Evolutionary conservation across 805 yeast genomes (phyloP), one percentile per base, ranked within the genome.

Genomic region (Monosporozyma solicola): DNA sequence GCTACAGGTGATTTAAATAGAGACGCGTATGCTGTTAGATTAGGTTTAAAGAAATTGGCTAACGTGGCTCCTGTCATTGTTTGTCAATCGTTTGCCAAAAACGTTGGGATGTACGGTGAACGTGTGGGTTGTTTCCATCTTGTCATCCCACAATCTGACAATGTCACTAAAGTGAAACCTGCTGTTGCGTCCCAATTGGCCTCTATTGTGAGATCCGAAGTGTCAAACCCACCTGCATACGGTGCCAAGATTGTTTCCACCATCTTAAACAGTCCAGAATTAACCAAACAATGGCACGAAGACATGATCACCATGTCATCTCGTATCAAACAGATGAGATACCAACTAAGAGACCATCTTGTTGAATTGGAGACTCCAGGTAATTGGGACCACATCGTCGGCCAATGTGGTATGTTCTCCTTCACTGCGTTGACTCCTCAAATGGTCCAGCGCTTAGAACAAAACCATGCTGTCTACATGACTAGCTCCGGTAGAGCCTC

Each of bases 31-130:
- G 89, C 97, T 25, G 77, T 82, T 54, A 70, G 76, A 57, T 72
- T 76, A 50, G 90, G 89, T 57, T 75, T 84, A 51, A 67, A 72
- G 51, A 63, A 63, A 49, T 70, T 75, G 43, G 68, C 72, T 20
- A 74, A 73, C 53, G 72, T 75, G 41, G 68, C 76, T 58, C 91
- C 92, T 54, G 70, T 87, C 52, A 64, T 88, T 33, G 79, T 92
- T 54, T 90, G 96, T 72, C 99, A 92, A 76, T 90, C 97, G 9
- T 92, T 92, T 71, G 96, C 98, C 53, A 92, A 92, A 72, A 92
- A 94, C 73, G 87, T 87, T 65, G 98, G 98, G 59, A 84, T 92
- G 82, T 92, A 92, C 67, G 98, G 98, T 70, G 98, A 92, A 76
- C 85, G 99, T 75, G 89, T 85, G 35, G 99, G 99, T 57, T 95